Conservation (phyloP, 441 rosid genomes). For the Syzygium syzygioides region DNA sequence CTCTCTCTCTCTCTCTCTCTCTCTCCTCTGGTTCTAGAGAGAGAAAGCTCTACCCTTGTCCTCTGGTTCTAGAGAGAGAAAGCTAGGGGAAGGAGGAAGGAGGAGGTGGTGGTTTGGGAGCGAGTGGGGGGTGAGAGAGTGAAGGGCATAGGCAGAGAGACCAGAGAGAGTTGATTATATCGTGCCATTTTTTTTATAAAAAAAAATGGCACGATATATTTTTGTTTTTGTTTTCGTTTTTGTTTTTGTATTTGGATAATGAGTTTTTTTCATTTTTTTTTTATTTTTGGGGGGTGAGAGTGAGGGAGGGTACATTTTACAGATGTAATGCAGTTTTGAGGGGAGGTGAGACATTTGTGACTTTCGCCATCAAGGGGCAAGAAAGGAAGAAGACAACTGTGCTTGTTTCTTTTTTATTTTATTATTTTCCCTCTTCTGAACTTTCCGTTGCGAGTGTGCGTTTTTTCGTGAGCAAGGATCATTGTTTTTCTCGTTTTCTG, state of each 20-base stretch:
- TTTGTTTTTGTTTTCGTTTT: background rate
- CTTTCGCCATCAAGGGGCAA: background rate
- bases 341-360: background rate
- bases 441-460: background rate
- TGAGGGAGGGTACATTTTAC: background rate
- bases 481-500: background rate
- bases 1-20: background rate
- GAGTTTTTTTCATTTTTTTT: background rate
- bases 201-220: background rate
- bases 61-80: background rate
- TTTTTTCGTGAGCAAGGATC: background rate
- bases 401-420: background rate
- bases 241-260: background rate
- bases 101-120: conserved; percentile 4
- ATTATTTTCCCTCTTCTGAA: background rate
- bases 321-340: background rate
- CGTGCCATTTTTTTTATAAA: background rate
- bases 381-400: background rate
- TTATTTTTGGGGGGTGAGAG: background rate
- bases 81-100: background rate
- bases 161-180: background rate
- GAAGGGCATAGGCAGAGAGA: background rate
- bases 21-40: background rate
- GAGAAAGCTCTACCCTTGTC: background rate
- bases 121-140: conserved; percentile 9